Conservation (phyloP, 2,329 filamentous ascomycete species). For the Colletotrichum incanum region DNA sequence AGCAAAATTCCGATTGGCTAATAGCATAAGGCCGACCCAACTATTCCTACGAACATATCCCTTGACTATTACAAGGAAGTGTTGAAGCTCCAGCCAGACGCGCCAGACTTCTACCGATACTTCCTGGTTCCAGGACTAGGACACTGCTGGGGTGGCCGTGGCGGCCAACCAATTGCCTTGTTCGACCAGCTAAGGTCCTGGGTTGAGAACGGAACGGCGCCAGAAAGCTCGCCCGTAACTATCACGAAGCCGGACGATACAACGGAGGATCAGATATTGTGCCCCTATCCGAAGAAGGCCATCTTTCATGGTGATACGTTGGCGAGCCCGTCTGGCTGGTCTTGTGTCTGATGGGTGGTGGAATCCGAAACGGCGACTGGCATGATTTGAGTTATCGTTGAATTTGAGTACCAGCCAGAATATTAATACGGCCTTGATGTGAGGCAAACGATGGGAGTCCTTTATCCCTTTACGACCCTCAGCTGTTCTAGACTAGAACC, state of each 20-base stretch:
- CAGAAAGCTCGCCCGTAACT: constrained; percentile 40
- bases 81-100: constrained; percentile 41
- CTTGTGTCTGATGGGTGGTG: not conserved
- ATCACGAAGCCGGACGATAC: constrained; percentile 11
- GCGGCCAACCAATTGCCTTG: constrained; percentile 46
- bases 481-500: no score
- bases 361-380: no score
- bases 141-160: constrained; percentile 52
- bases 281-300: constrained; percentile 23
- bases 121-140: constrained; percentile 52
- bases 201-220: constrained; percentile 51
- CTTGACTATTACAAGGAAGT: constrained; percentile 48
- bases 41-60: not conserved
- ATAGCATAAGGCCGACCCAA: constrained; percentile 9
- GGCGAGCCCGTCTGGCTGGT: not conserved
- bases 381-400: not conserved
- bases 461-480: not conserved
- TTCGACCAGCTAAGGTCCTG: constrained; percentile 50
- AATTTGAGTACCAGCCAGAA: not conserved
- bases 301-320: not conserved
- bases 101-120: constrained; percentile 51
- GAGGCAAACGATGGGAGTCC: not conserved
- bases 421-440: no score
- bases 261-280: not conserved
- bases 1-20: no score